Base-by-base conservation (phyloP, 2,329 filamentous ascomycete genomes). In the Calonectria pauciramosa region DNA sequence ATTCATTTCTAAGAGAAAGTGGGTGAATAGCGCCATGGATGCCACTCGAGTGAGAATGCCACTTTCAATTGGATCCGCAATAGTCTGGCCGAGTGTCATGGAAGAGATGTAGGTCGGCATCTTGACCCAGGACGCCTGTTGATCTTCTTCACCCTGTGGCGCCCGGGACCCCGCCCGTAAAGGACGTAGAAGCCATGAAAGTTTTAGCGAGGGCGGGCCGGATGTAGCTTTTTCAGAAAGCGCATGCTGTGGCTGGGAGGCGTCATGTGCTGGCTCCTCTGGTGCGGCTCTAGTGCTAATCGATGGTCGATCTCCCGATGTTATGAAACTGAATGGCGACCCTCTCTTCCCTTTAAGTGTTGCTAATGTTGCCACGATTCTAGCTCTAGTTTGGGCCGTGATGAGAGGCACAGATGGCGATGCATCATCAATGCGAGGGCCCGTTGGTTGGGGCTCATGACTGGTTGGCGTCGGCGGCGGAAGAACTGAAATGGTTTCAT, bases 251-350 rank as follows among this genome's bases (percentile, higher is more conserved):
- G 68, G 41, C 4, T 52, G 20, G 14, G 26, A 4, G 23, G 6
- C 60, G 1, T 23, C 44, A 23, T 70, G 30, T 23, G 28, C 28
- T 18, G 52, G 23, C 6, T 67, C 51, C 1, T 68, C 38, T 1
- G n/a, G n/a, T 38, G 13, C n/a, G 14, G 23, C 30, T 41, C 56
- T 28, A 4, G 34, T 4, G 8, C 20, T 4, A 18, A 41, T 9
- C 3, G 56, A 41, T 8, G 34, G 56, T 41, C 34, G 56, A 60
- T 77, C 75, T 63, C 75, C 75, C 9, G 73, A 77, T 10, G 72
- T 75, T 66, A 76, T 66, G 41, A 77, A 76, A 41, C 76, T 77
- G 28, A 77, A 77, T 4, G 72, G 72, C 13, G 76, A 72, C 0
- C 76, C 76, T 49, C 72, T 69, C 49, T 75, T 76, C 2, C 74